Conservation (phyloP, 768 basidiomycete species). For the Gymnopilus junonius region DNA sequence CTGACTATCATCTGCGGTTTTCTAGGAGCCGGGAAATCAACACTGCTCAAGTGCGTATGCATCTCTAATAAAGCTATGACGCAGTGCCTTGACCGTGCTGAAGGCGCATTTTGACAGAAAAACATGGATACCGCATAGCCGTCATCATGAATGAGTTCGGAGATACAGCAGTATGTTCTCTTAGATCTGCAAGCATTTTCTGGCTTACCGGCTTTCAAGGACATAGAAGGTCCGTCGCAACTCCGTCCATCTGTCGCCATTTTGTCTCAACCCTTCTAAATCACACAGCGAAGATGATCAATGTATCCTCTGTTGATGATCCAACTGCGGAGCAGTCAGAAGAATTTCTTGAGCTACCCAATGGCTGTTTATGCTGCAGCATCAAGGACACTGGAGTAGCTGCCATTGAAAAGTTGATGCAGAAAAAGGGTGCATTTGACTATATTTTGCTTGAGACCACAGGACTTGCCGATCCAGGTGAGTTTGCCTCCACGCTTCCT, state of each 20-base stretch:
- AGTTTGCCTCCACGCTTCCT: slow-evolving; percentile 15
- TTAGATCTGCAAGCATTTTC: not conserved
- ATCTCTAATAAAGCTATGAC: not conserved
- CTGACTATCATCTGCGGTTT: slow-evolving; percentile 96
- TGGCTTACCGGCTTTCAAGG: slow-evolving; percentile 46
- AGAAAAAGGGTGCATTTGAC: slow-evolving; percentile 86
- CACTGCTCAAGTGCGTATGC: slow-evolving; percentile 71
- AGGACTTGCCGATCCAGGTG: slow-evolving; percentile 94
- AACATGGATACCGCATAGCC: slow-evolving; percentile 94
- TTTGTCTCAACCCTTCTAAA: not conserved
- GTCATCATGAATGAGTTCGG: slow-evolving; percentile 99
- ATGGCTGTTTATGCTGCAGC: slow-evolving; percentile 98
- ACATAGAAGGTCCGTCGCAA: slow-evolving; percentile 79
- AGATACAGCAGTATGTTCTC: slow-evolving; percentile 80
- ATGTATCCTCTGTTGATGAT: slow-evolving; percentile 70
- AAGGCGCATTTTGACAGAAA: slow-evolving; percentile 88
- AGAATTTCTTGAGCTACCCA: slow-evolving; percentile 90
- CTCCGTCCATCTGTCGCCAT: not conserved
- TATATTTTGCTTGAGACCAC: slow-evolving; percentile 97
- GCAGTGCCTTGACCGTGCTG: slow-evolving; percentile 2
- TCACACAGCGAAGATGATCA: slow-evolving; percentile 81
- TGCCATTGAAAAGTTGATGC: slow-evolving; percentile 92
- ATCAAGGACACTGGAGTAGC: slow-evolving; percentile 93
- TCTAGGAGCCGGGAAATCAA: slow-evolving; percentile 94
- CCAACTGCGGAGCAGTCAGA: slow-evolving; percentile 69